phyloP scores from a whole-genome alignment of 139 green algal genomes.

The Micromonas pusilla region DNA sequence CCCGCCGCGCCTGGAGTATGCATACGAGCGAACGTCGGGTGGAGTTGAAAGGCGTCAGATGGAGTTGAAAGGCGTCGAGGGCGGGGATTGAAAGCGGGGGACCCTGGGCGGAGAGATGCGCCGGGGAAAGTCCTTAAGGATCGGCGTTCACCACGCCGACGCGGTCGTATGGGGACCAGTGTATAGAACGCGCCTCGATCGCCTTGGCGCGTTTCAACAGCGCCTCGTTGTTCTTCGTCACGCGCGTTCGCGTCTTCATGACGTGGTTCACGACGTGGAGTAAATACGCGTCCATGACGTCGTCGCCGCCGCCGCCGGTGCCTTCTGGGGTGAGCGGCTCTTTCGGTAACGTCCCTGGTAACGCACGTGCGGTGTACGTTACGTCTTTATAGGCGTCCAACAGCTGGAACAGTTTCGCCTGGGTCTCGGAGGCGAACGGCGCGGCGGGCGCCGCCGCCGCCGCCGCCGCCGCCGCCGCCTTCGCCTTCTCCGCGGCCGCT shows the following conservation, averaged over 20 bases:
- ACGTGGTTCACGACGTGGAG: constrained; percentile 80
- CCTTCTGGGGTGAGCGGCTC: background rate
- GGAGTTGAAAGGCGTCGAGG: too few relatives aligned
- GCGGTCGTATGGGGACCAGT: too few relatives aligned
- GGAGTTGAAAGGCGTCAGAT: too few relatives aligned
- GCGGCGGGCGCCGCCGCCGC: too few relatives aligned
- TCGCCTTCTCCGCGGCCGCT: too few relatives aligned
- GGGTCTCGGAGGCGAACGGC: background rate
- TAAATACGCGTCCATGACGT: constrained; percentile 58
- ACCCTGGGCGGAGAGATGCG: too few relatives aligned
- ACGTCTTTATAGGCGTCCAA: constrained; percentile 1
- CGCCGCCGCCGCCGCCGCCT: background rate
- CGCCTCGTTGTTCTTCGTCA: constrained; percentile 79
- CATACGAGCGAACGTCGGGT: too few relatives aligned
- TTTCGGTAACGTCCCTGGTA: background rate
- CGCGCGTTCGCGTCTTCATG: constrained; percentile 59
- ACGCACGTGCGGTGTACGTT: background rate
- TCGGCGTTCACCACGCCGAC: too few relatives aligned
- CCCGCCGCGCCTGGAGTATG: too few relatives aligned
- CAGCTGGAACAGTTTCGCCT: background rate
- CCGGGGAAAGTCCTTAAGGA: too few relatives aligned
- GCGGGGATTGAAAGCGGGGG: too few relatives aligned
- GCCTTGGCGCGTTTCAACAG: constrained; percentile 27
- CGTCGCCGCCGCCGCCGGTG: constrained; percentile 31
- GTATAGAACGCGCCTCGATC: too few relatives aligned